Base-by-base conservation (phyloP, 441 rosid genomes). In the Arabidopsis lyrata region DNA sequence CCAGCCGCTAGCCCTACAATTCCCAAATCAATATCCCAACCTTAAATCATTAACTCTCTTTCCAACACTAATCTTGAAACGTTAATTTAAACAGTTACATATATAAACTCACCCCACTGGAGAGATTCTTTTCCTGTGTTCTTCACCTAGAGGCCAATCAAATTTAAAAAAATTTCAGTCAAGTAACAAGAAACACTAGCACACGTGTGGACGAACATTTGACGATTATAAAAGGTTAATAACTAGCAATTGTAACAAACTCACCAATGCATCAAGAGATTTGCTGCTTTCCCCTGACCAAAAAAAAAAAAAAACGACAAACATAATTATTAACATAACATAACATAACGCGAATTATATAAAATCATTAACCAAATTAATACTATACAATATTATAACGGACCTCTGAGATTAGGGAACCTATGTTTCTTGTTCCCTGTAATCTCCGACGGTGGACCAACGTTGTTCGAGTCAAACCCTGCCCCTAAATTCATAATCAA, bases 241-340 rank as follows among this genome's bases (percentile, higher is more conserved):
- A 39, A 45, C 1, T 0, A 48, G 56, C 31, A 35, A 39, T 49
- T 49, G 24, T 34, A 22, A 57, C 12, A 34, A 39, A 83, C 87
- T 85, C 72, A 91, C 98, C 94, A 93, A 31, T 44, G 94, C 98
- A 66, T 95, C 97, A 18, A 95, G 86, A 57, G 97, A 91, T 52
- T 85, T 87, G 63, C 79, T 60, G 65, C 86, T 90, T 81, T 84
- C 95, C 29, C 92, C 99, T 90, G 86, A 63, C 2, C 6, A 18
- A 39, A 48, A 48, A 38, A 48, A 48, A n/a, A n/a, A 47, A 24
- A 2, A 29, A 48, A 58, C 22, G 20, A 63, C n/a, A 20, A 56
- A 56, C 4, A 48, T 39, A 5, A 18, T 18, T 34, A 27, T 27
- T 27, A 27, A 27, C 3, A 27, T 27, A 64, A n/a, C 59, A 22